These are phyloP conservation scores for Nemania sp. DNA, from an alignment of 2,329 filamentous ascomycete genomes.

Conservation along the genomic window DNA sequence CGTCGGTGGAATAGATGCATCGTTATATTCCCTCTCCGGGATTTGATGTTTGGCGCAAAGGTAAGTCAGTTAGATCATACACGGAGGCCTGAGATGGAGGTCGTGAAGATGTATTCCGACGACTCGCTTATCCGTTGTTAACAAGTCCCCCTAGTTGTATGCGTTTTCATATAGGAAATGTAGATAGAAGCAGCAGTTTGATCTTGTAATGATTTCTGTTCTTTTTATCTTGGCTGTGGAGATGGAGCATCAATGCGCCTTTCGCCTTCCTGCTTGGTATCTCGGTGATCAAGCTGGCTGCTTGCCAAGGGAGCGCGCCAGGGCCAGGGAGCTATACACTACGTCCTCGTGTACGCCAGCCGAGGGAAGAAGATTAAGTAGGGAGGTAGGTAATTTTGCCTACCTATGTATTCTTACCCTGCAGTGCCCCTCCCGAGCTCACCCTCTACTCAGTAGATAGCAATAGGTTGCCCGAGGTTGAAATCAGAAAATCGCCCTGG, in stretches of 20 bases:
- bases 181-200: not conserved
- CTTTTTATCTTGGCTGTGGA: not conserved
- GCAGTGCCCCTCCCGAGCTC: too few relatives aligned
- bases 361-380: not conserved
- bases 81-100: not conserved
- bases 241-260: not conserved
- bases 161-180: not conserved
- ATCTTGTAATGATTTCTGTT: too few relatives aligned
- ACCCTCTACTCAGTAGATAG: not conserved
- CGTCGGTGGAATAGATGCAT: slow-evolving; percentile 14
- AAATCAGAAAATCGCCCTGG: not conserved
- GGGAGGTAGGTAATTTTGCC: too few relatives aligned
- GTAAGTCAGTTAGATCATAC: too few relatives aligned
- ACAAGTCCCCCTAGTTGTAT: not conserved
- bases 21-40: not conserved
- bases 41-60: too few relatives aligned
- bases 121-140: too few relatives aligned
- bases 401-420: too few relatives aligned
- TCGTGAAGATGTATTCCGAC: too few relatives aligned
- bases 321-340: not conserved
- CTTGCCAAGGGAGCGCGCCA: not conserved
- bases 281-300: slow-evolving; percentile 3
- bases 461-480: not conserved
- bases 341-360: not conserved
- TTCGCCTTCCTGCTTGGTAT: not conserved